Evolutionary conservation across 805 yeast genomes (phyloP).

Genomic region (Nakazawaea molendinolei): DNA sequence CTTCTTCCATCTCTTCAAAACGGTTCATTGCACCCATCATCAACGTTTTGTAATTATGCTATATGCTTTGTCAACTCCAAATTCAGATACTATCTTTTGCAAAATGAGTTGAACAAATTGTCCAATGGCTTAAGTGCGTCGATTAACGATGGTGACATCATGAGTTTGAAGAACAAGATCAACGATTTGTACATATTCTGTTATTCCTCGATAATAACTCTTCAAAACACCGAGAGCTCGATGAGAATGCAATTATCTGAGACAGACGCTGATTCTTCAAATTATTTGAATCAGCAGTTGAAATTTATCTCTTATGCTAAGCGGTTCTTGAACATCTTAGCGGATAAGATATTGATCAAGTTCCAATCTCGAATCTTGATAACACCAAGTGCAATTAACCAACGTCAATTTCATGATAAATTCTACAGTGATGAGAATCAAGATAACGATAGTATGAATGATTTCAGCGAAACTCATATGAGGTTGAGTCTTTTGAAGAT

Average conservation of each 20-base stretch:
- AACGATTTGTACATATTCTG: constrained; percentile 43
- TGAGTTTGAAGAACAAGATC: constrained; percentile 40
- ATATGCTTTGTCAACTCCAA: constrained; percentile 18
- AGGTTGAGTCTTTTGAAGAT: constrained; percentile 4
- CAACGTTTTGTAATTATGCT: constrained; percentile 10
- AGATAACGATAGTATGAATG: neutral
- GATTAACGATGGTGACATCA: constrained; percentile 32
- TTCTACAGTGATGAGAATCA: constrained; percentile 1
- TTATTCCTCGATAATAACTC: constrained; percentile 38
- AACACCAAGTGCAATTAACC: constrained; percentile 13
- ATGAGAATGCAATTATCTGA: neutral
- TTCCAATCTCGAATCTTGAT: constrained; percentile 30
- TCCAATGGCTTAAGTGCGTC: constrained; percentile 42
- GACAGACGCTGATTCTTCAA: constrained; percentile 24
- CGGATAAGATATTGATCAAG: constrained; percentile 45
- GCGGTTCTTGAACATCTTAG: constrained; percentile 43
- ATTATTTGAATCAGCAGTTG: constrained; percentile 23
- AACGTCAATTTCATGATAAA: constrained; percentile 8
- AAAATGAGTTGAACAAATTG: constrained; percentile 46
- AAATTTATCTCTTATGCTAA: constrained; percentile 41
- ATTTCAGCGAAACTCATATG: constrained; percentile 10
- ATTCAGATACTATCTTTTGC: constrained; percentile 32
- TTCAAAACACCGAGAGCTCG: constrained; percentile 21
- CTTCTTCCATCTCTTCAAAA: constrained; percentile 1
- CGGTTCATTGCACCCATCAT: neutral